These are phyloP conservation scores for Puccinellia tenuiflora DNA, from an alignment of 176 grass and related monocot species.

Conservation along the genomic window DNA sequence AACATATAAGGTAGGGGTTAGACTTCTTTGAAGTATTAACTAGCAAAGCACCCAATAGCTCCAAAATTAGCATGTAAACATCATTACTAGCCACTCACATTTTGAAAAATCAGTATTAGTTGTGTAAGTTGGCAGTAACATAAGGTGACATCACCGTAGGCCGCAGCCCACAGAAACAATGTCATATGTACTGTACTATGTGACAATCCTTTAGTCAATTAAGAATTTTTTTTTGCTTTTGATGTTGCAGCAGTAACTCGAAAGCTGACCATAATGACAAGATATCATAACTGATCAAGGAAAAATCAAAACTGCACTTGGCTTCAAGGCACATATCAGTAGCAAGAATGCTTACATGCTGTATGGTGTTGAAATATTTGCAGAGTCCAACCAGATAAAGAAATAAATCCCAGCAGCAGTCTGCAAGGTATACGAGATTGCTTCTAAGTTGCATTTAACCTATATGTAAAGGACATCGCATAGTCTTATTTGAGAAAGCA, in stretches of 20 bases:
- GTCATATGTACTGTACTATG: not conserved
- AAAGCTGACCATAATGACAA: not conserved
- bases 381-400: constrained; percentile 71
- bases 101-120: not conserved
- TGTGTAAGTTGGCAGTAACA: not conserved
- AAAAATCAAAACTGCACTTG: not conserved
- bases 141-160: not conserved
- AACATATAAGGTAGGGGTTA: not conserved
- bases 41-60: not conserved
- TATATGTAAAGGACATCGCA: not conserved
- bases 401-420: constrained; percentile 66
- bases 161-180: not conserved
- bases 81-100: not conserved
- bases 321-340: not conserved
- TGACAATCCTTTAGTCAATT: not conserved
- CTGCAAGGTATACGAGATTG: constrained; percentile 40
- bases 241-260: not conserved
- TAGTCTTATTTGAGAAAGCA: constrained; percentile 14
- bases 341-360: constrained; percentile 59
- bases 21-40: not conserved
- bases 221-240: not conserved
- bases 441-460: constrained; percentile 11
- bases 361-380: constrained; percentile 81
- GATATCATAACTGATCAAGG: not conserved
- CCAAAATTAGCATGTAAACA: not conserved